Base-by-base conservation (phyloP, 371 early-diverging fungal genomes). In the Mortierella sp. region DNA sequence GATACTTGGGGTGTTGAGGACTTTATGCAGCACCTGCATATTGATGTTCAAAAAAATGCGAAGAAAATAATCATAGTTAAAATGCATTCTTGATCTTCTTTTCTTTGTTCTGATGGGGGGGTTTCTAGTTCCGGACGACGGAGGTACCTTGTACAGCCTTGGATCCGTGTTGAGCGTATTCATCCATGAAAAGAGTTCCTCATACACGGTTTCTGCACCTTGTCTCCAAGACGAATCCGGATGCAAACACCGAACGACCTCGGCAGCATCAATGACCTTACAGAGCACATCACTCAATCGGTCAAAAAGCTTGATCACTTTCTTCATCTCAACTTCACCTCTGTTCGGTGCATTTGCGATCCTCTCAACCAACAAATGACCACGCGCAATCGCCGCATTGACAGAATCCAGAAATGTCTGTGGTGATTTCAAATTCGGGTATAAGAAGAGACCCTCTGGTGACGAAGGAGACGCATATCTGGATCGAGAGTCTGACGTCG, bases 151-250 rank as follows among this genome's bases (percentile, higher is more conserved):
- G 64, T 97, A 96, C 12, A 98, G 84, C 8, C 90, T 84, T 15
- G 85, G 87, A 64, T 98, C 91, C 1, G 97, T 97, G 76, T 99
- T 99, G 21, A 99, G 86, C 28, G 88, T 89, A 64, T 95, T 96
- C 92, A 99, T 92, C 72, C 90, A 95, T 7, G 89, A 89, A 31
- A 89, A 92, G 63, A 98, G 69, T 43, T 85, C 81, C 30, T 85
- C 79, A 64, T 94, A 95, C 0, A 91, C 94, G 6, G 84, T 72
- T 75, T 95, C 92, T 4, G 98, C 97, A 1, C 89, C 91, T 37
- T 85, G 82, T 62, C 90, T 84, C 69, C 89, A 92, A 17, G 59
- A 70, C 52, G 58, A 66, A 71, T 93, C 90, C 0, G 97, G 96
- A 65, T 97, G 97, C 19, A 93, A 90, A 60, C 94, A 94, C 42